These are phyloP conservation scores for Mangifera indica DNA, from an alignment of 345 rosid genomes.

Conservation along the genomic window DNA sequence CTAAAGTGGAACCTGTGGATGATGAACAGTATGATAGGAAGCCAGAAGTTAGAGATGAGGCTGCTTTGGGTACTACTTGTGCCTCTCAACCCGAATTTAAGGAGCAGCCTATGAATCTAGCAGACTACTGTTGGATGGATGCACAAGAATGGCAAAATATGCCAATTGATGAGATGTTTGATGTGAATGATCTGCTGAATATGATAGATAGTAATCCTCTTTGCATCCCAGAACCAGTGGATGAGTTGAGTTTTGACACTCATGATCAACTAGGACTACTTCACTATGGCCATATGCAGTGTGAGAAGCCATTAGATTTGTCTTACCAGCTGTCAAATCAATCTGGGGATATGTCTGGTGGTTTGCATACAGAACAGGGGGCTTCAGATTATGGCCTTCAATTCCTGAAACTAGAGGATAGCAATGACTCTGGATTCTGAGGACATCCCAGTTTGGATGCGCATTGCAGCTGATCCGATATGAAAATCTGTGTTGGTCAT, in stretches of 20 bases:
- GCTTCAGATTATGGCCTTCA: conserved; percentile 26
- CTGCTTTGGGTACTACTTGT: not conserved
- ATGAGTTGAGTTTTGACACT: not conserved
- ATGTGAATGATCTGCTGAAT: conserved; percentile 53
- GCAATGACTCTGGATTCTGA: conserved; percentile 7
- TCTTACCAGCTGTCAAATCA: conserved; percentile 23
- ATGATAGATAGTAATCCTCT: conserved; percentile 27
- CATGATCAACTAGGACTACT: not conserved
- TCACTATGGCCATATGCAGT: not conserved
- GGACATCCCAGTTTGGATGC: no score
- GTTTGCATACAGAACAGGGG: conserved; percentile 16
- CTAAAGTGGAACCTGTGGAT: conserved; percentile 13
- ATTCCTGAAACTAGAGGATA: conserved; percentile 22
- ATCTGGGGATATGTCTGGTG: conserved; percentile 16
- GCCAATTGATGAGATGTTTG: conserved; percentile 50
- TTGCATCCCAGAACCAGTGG: not conserved
- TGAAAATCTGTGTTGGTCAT: no score
- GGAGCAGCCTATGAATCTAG: conserved; percentile 11
- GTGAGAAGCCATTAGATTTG: conserved; percentile 16
- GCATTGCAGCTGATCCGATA: not conserved
- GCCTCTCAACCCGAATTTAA: not conserved
- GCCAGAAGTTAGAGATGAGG: conserved; percentile 7
- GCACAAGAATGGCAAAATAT: conserved; percentile 22
- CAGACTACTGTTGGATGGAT: conserved; percentile 28
- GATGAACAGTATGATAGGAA: conserved; percentile 15